Conservation (phyloP, 148 eudicot species). For the Tetragonia tetragonoides region DNA sequence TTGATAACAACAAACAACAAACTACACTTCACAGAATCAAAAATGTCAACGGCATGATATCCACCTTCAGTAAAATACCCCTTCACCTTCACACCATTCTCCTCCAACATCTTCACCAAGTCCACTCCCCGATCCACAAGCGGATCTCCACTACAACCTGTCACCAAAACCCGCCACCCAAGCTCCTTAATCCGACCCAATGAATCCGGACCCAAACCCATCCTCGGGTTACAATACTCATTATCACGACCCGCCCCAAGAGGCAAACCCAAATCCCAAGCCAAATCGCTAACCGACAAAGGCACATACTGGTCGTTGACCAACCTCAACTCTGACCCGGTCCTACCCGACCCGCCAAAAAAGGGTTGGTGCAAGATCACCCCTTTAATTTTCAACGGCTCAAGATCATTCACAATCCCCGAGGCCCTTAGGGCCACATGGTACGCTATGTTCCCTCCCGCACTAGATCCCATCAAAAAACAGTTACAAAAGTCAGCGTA, state of each 20-base stretch:
- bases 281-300: conserved; percentile 31
- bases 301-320: conserved; percentile 33
- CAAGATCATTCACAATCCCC: background rate
- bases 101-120: conserved; percentile 20
- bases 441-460: too few relatives aligned
- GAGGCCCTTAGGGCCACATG: background rate
- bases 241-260: conserved; percentile 41
- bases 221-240: conserved; percentile 28
- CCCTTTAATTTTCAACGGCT: conserved; percentile 28
- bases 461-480: too few relatives aligned
- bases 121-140: conserved; percentile 31
- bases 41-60: conserved; percentile 22
- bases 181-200: conserved; percentile 16
- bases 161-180: conserved; percentile 37
- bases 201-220: background rate
- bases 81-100: conserved; percentile 23
- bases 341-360: conserved; percentile 38
- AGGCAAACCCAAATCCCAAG: conserved; percentile 56
- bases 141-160: conserved; percentile 38
- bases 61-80: conserved; percentile 17
- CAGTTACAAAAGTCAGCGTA: too few relatives aligned
- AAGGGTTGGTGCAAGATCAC: conserved; percentile 36
- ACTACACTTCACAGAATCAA: background rate
- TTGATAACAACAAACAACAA: conserved; percentile 3
- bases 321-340: conserved; percentile 31